Conservation (phyloP, 192 early-diverging fungal species). For the Lobosporangium transversale region DNA sequence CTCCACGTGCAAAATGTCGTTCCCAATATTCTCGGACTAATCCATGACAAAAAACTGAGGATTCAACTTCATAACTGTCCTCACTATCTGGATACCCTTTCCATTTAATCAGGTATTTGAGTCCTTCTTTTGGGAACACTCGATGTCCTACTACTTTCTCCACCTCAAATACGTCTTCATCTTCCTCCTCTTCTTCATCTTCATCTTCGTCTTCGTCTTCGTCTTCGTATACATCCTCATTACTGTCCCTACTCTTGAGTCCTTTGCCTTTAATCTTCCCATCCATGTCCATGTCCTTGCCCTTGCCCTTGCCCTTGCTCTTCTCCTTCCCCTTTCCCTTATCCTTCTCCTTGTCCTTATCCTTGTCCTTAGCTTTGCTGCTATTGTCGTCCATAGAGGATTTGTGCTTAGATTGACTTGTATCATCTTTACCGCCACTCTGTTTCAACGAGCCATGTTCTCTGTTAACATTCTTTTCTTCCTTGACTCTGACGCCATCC, state of each 20-base stretch:
- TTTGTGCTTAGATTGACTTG: too few species aligned
- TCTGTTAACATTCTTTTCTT: too few species aligned
- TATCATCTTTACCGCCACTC: too few species aligned
- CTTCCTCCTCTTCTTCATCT: slow-evolving; percentile 14
- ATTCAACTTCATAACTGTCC: slow-evolving; percentile 36
- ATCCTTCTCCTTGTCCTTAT: too few species aligned
- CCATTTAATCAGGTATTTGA: slow-evolving; percentile 43
- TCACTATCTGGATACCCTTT: slow-evolving; percentile 36
- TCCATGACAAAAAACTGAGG: slow-evolving; percentile 8
- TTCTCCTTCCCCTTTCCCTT: too few species aligned
- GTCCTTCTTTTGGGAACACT: background rate
- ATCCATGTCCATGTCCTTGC: too few species aligned
- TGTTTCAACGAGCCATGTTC: too few species aligned
- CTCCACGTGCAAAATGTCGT: slow-evolving; percentile 1
- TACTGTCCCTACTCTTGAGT: background rate
- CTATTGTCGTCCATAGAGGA: too few species aligned
- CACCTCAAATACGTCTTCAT: slow-evolving; percentile 30
- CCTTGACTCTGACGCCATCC: background rate
- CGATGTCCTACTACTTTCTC: slow-evolving; percentile 35
- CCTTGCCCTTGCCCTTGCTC: too few species aligned
- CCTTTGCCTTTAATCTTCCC: too few species aligned
- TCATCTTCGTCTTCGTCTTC: background rate
- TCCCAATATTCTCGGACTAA: slow-evolving; percentile 26
- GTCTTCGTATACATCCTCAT: background rate
- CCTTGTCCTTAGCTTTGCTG: too few species aligned